Percentiles rank a stretch among this genome's conserved stretches.
Evolutionary conservation across 805 yeast species (phyloP).

Genomic region (Cyberlindnera euphorbiae): DNA sequence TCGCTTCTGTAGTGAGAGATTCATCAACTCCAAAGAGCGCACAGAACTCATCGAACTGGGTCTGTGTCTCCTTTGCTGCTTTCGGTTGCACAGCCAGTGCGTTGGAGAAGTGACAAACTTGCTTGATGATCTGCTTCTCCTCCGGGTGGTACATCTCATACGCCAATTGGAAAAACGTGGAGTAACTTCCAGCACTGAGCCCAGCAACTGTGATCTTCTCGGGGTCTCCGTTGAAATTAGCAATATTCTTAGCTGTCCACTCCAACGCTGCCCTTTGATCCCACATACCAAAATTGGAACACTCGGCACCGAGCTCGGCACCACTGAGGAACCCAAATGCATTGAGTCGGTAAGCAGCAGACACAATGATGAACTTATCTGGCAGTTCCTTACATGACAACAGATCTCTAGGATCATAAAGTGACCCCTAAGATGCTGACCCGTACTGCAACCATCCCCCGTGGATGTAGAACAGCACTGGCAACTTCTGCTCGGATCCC

Average conservation of each 20-base stretch:
- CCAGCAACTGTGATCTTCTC: constrained; percentile 41
- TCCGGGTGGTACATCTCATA: constrained; percentile 39
- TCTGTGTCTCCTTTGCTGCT: constrained; percentile 28
- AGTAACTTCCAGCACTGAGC: constrained; percentile 42
- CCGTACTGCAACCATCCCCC: constrained; percentile 39
- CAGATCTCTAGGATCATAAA: constrained; percentile 13
- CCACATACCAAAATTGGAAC: constrained; percentile 26
- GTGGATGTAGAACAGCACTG: constrained; percentile 37
- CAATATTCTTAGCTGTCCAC: constrained; percentile 41
- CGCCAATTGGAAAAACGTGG: constrained; percentile 37
- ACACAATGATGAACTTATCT: constrained; percentile 35
- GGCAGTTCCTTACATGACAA: constrained; percentile 16
- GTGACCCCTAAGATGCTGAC: constrained; percentile 6
- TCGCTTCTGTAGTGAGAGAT: constrained; percentile 15
- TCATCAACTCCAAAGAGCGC: constrained; percentile 21
- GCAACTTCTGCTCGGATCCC: constrained; percentile 32
- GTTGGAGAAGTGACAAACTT: constrained; percentile 32
- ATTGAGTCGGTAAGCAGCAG: constrained; percentile 37
- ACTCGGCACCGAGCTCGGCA: constrained; percentile 13
- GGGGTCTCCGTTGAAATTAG: constrained; percentile 43
- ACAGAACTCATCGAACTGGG: constrained; percentile 29
- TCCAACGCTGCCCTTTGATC: constrained; percentile 43
- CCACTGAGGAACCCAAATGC: constrained; percentile 33
- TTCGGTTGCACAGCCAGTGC: constrained; percentile 36
- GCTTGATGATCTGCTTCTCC: constrained; percentile 35